phyloP scores from a whole-genome alignment of 306 rosid species.

The Neltuma alba region DNA sequence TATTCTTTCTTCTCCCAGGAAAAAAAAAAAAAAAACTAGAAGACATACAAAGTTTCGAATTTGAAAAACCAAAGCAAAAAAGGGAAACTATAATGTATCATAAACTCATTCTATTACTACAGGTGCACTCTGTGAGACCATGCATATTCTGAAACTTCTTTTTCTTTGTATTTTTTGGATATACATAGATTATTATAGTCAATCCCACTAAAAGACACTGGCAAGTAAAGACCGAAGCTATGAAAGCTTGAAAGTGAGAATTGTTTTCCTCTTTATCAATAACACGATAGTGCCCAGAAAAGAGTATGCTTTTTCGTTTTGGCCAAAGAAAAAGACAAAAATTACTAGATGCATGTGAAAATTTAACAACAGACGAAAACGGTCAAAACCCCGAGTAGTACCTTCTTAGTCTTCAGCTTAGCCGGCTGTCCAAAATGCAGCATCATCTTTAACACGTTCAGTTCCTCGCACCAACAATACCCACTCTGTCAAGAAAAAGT shows the following conservation, averaged over 20 bases:
- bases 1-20: background rate
- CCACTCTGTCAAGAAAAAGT: background rate
- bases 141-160: background rate
- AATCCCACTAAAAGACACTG: constrained; percentile 17
- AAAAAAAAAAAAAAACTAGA: background rate
- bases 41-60: background rate
- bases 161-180: background rate
- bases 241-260: background rate
- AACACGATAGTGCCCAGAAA: constrained; percentile 6
- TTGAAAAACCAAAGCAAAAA: background rate
- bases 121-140: background rate
- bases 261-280: background rate
- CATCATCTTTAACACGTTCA: constrained; percentile 57
- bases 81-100: background rate
- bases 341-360: background rate
- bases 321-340: background rate
- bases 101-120: background rate
- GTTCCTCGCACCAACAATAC: background rate
- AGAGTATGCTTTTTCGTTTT: background rate
- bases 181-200: background rate
- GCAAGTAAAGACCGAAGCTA: constrained; percentile 11
- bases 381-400: constrained; percentile 10
- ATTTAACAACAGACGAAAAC: background rate
- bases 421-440: constrained; percentile 63
- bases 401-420: constrained; percentile 75